Percentiles rank a stretch among this genome's conserved stretches.
These are phyloP conservation scores for Globisporangium camurandrum DNA, from an alignment of 352 stramenopile genomes.

Conservation along the genomic window DNA sequence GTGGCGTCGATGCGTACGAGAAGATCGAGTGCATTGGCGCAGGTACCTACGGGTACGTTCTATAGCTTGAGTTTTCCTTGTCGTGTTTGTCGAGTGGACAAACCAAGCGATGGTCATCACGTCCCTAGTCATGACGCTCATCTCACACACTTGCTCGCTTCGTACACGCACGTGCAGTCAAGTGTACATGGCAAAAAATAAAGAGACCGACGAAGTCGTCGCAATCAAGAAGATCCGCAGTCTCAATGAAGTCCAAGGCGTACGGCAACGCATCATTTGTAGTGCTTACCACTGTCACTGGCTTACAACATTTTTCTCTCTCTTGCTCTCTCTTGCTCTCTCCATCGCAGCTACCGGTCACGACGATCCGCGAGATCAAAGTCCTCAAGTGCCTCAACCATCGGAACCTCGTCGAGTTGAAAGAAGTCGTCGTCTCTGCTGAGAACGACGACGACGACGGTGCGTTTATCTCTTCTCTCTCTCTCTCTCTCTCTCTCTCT, in stretches of 20 bases:
- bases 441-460: constrained; percentile 81
- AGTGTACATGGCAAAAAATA: constrained; percentile 88
- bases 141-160: background rate
- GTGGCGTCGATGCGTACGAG: constrained; percentile 79
- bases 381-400: constrained; percentile 96
- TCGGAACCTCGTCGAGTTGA: constrained; percentile 93
- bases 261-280: constrained; percentile 19
- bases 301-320: no score
- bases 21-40: constrained; percentile 87
- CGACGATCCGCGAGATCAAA: constrained; percentile 97
- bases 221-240: constrained; percentile 90
- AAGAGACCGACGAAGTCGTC: constrained; percentile 73
- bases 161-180: constrained; percentile 30
- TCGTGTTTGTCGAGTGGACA: background rate
- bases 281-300: background rate
- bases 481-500: background rate
- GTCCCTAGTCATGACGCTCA: no score
- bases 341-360: constrained; percentile 82
- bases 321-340: no score
- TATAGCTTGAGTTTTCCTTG: background rate
- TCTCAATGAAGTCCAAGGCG: constrained; percentile 85
- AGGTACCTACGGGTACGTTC: constrained; percentile 76
- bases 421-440: constrained; percentile 92
- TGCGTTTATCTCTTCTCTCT: constrained; percentile 10
- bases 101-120: no score